phyloP scores from a whole-genome alignment of 2,329 filamentous ascomycete species.

The Verticillium alfalfae region DNA sequence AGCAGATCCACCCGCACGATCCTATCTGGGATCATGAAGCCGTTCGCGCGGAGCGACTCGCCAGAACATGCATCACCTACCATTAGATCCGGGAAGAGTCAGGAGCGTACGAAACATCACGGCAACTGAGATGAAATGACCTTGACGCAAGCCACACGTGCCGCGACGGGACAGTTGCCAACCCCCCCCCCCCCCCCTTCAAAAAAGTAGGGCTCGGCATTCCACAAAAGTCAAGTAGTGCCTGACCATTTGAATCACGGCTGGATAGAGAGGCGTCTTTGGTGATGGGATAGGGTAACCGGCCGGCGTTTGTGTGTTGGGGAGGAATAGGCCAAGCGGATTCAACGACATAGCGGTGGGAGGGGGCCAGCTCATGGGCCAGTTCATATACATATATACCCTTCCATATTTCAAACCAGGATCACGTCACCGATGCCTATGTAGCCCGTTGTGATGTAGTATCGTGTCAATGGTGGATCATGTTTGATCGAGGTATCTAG shows the following conservation, averaged over 20 bases:
- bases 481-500: background rate
- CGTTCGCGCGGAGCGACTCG: conserved; percentile 32
- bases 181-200: too few relatives aligned
- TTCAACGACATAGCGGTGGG: background rate
- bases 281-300: too few relatives aligned
- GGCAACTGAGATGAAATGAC: conserved; percentile 4
- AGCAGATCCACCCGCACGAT: conserved; percentile 30
- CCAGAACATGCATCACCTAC: conserved; percentile 22
- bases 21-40: conserved; percentile 38
- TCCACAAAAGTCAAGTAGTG: too few relatives aligned
- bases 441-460: background rate
- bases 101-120: conserved; percentile 1
- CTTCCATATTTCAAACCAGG: background rate
- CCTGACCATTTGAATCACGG: too few relatives aligned
- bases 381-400: background rate
- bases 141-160: background rate
- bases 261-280: background rate
- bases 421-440: background rate
- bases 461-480: background rate
- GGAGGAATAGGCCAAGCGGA: background rate
- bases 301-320: background rate
- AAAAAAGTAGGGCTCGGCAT: too few relatives aligned
- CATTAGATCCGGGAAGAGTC: conserved; percentile 5
- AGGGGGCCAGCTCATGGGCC: background rate
- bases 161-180: too few relatives aligned